A percentile compares a stretch with the other conserved stretches of the same genome.
Conservation (phyloP, 805 yeast species). For the Naumovozyma baii region DNA sequence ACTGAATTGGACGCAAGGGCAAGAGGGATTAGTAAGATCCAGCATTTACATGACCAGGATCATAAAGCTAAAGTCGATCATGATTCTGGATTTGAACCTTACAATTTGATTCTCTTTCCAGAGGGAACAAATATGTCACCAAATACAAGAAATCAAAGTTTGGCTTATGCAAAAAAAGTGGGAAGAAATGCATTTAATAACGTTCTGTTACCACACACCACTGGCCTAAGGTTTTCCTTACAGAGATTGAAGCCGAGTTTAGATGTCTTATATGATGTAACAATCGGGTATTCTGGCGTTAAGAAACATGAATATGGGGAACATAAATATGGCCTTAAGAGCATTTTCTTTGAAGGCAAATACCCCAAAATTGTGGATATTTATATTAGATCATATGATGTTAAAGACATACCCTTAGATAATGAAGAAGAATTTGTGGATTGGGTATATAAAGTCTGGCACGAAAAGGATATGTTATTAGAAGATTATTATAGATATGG, state of each 20-base stretch:
- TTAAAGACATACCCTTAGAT: slow-evolving; percentile 58
- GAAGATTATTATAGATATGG: slow-evolving; percentile 51
- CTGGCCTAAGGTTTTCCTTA: slow-evolving; percentile 67
- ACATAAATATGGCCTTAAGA: slow-evolving; percentile 54
- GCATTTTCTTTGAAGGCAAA: slow-evolving; percentile 56
- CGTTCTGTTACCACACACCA: slow-evolving; percentile 69
- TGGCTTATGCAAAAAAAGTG: slow-evolving; percentile 45
- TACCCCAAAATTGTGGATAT: slow-evolving; percentile 62
- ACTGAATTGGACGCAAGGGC: slow-evolving; percentile 51
- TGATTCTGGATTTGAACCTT: slow-evolving; percentile 37
- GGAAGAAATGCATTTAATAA: slow-evolving; percentile 44
- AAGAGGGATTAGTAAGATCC: slow-evolving; percentile 39
- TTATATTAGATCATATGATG: slow-evolving; percentile 47
- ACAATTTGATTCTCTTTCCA: slow-evolving; percentile 73
- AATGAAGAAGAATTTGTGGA: slow-evolving; percentile 48
- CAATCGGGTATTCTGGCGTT: slow-evolving; percentile 75
- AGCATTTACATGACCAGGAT: slow-evolving; percentile 19
- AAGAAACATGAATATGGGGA: slow-evolving; percentile 61
- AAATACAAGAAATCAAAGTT: slow-evolving; percentile 51
- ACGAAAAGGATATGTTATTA: slow-evolving; percentile 65
- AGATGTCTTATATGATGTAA: slow-evolving; percentile 64
- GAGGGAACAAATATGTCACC: slow-evolving; percentile 86
- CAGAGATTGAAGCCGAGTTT: slow-evolving; percentile 44
- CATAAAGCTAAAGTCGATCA: too few relatives aligned
- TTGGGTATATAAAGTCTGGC: slow-evolving; percentile 74